phyloP scores from a whole-genome alignment of 1,284 basidiomycete genomes.

The Sporisorium exsertum region DNA sequence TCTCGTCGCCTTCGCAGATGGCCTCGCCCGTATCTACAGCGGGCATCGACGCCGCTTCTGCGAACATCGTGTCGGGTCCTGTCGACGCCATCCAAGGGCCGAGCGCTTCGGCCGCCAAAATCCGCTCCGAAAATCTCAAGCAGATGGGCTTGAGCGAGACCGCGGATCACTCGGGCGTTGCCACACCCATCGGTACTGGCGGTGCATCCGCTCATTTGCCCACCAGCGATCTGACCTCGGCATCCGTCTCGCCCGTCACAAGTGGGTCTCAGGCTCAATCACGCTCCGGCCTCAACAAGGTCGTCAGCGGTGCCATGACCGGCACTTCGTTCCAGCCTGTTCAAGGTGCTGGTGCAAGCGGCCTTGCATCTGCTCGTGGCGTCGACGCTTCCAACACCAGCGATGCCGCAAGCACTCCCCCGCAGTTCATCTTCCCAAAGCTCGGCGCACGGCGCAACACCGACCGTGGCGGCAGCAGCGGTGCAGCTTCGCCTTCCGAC shows the following conservation, averaged over 20 bases:
- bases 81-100: conserved; percentile 44
- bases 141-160: conserved; percentile 43
- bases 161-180: conserved; percentile 43
- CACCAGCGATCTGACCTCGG: conserved; percentile 11
- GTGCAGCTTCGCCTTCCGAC: conserved; percentile 44
- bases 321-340: conserved; percentile 41
- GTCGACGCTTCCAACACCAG: conserved; percentile 39
- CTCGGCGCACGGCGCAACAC: conserved; percentile 55
- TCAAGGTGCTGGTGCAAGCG: conserved; percentile 55
- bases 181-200: conserved; percentile 52
- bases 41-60: conserved; percentile 6
- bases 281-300: conserved; percentile 44
- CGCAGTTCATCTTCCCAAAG: conserved; percentile 66
- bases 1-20: conserved; percentile 30
- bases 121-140: conserved; percentile 44
- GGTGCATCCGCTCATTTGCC: conserved; percentile 27
- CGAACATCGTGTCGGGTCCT: conserved; percentile 31
- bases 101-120: conserved; percentile 34
- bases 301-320: conserved; percentile 46
- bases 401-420: conserved; percentile 48
- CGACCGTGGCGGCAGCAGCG: conserved; percentile 29
- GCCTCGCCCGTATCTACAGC: conserved; percentile 19
- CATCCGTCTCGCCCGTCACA: conserved; percentile 26
- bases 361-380: conserved; percentile 55
- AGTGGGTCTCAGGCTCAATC: conserved; percentile 17